phyloP scores from a whole-genome alignment of 805 yeast genomes.

The Candida vaughaniae region DNA sequence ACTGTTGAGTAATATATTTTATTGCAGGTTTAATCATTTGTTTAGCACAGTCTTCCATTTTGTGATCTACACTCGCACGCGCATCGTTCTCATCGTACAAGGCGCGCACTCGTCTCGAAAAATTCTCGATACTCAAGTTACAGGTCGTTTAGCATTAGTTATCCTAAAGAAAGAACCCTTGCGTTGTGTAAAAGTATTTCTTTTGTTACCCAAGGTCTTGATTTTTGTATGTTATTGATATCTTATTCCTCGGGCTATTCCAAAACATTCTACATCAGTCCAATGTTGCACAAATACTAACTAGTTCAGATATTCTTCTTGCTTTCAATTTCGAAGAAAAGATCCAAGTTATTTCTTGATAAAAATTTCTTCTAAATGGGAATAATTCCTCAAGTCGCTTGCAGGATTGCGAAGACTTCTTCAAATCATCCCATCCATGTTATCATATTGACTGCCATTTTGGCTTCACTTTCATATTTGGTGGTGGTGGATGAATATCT shows the following conservation, averaged over 20 bases:
- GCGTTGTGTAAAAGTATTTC: too few species aligned
- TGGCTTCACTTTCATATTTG: conserved; percentile 80
- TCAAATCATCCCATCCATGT: conserved; percentile 88
- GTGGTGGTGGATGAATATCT: conserved; percentile 68
- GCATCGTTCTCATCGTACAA: conserved; percentile 6
- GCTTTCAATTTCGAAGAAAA: too few species aligned
- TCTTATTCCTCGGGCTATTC: too few species aligned
- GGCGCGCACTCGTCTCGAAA: conserved; percentile 9
- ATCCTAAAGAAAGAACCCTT: background rate
- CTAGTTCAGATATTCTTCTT: background rate
- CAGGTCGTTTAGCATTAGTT: conserved; percentile 7
- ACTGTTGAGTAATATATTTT: background rate
- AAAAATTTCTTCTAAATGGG: too few species aligned
- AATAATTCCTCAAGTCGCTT: conserved; percentile 3
- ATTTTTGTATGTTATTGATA: background rate
- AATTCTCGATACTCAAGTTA: conserved; percentile 10
- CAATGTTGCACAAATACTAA: background rate
- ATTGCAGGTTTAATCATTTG: background rate
- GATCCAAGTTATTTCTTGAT: too few species aligned
- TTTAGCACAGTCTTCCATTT: background rate
- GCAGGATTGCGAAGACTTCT: conserved; percentile 50
- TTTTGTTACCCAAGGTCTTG: too few species aligned
- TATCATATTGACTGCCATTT: conserved; percentile 64
- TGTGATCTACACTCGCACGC: background rate
- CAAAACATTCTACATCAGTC: too few species aligned